A percentile compares a stretch with the other conserved stretches of the same genome.
Evolutionary conservation across 228 moss, liverwort and hornwort species (phyloP).

Genomic region (Sphagnum fallax): DNA sequence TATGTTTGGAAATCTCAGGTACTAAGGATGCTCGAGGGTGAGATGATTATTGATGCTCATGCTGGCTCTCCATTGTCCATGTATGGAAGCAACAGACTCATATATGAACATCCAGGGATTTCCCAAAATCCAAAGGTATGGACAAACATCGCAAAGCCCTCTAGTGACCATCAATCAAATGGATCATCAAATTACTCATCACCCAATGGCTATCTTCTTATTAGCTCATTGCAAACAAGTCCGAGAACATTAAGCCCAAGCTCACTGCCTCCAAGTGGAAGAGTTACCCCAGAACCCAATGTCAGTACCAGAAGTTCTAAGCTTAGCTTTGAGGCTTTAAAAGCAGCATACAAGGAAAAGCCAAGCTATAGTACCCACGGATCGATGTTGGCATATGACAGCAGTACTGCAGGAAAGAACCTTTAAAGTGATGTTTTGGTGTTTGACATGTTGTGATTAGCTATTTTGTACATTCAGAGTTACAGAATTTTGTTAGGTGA

Average conservation of each 20-base stretch:
- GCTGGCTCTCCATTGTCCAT: slow-evolving; percentile 24
- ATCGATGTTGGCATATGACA: slow-evolving; percentile 20
- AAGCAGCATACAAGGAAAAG: slow-evolving; percentile 39
- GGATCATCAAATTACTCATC: too few species aligned
- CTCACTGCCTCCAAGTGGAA: too few species aligned
- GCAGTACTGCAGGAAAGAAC: slow-evolving; percentile 17
- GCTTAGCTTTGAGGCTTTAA: slow-evolving; percentile 38
- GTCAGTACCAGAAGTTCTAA: slow-evolving; percentile 7
- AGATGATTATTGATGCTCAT: slow-evolving; percentile 37
- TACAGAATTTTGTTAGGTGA: too few species aligned
- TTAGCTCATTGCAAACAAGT: too few species aligned
- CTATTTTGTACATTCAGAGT: too few species aligned
- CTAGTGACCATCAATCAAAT: too few species aligned
- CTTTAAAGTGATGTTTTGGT: not conserved
- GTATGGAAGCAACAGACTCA: slow-evolving; percentile 17
- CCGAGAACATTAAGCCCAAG: too few species aligned
- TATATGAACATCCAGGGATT: not conserved
- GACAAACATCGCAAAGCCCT: too few species aligned
- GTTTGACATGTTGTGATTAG: too few species aligned
- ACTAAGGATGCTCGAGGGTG: slow-evolving; percentile 43
- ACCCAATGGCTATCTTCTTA: too few species aligned
- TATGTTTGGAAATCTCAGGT: slow-evolving; percentile 10
- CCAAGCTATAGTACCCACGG: slow-evolving; percentile 9
- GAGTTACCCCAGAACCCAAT: too few species aligned
- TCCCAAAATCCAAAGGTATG: too few species aligned